Evolutionary conservation across 108 stramenopile species (phyloP).

Genomic region (Discostella pseudostelligera): DNA sequence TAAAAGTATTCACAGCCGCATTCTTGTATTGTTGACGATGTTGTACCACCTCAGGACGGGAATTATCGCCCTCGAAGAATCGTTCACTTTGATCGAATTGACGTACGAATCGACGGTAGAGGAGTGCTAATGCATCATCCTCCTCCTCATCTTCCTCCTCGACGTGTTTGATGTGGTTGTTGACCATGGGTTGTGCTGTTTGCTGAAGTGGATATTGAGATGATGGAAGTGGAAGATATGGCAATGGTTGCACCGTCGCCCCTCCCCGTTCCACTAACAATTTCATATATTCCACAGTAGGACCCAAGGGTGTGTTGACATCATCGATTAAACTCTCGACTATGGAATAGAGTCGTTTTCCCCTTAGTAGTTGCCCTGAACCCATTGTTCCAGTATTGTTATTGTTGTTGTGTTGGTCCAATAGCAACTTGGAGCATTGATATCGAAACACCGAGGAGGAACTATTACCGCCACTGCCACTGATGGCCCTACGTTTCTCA

Average conservation of each 20-base stretch:
- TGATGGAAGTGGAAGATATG: no score
- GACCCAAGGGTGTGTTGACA: slow-evolving; percentile 47
- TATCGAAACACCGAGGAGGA: slow-evolving; percentile 26
- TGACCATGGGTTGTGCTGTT: no score
- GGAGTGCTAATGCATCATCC: slow-evolving; percentile 73
- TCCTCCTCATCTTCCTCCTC: slow-evolving; percentile 15
- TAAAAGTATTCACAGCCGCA: slow-evolving; percentile 84
- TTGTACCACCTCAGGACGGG: slow-evolving; percentile 69
- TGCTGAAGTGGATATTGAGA: no score
- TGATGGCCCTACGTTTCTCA: slow-evolving; percentile 38
- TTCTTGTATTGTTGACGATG: slow-evolving; percentile 75
- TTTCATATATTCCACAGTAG: slow-evolving; percentile 60
- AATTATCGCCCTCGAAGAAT: slow-evolving; percentile 88
- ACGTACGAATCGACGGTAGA: slow-evolving; percentile 78
- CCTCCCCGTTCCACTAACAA: slow-evolving; percentile 20
- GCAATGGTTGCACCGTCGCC: slow-evolving; percentile 21
- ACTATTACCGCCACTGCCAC: slow-evolving; percentile 27
- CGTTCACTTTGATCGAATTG: slow-evolving; percentile 86
- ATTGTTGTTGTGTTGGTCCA: not conserved
- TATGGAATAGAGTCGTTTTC: slow-evolving; percentile 51
- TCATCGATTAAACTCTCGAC: slow-evolving; percentile 76
- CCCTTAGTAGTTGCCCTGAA: no score
- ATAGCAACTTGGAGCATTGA: slow-evolving; percentile 12
- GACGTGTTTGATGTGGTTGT: no score
- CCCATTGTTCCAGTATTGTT: no score